A percentile compares a stretch with the other conserved stretches of the same genome.
Conservation (phyloP, 768 basidiomycete species). For the Piloderma croceum region DNA sequence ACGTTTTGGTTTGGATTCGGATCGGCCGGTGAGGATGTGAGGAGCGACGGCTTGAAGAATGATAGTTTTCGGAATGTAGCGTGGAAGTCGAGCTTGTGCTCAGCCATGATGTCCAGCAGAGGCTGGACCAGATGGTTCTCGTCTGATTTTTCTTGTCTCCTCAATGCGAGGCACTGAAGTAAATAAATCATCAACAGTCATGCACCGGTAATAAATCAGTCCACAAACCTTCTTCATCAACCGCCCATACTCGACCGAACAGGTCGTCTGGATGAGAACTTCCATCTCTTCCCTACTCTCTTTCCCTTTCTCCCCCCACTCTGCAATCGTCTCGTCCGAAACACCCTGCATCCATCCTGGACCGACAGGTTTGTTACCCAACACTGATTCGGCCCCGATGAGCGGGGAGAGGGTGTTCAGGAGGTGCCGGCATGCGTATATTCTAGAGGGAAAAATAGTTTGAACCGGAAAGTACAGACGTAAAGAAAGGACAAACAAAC, state of each 20-base stretch:
- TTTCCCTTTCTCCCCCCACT: conserved; percentile 57
- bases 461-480: conserved; percentile 2
- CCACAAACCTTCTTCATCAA: conserved; percentile 62
- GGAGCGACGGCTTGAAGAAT: conserved; percentile 48
- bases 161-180: conserved; percentile 65
- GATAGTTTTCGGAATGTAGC: conserved; percentile 72
- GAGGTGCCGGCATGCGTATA: conserved; percentile 78
- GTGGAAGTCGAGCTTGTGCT: conserved; percentile 81
- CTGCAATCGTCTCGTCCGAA: conserved; percentile 46
- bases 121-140: conserved; percentile 56
- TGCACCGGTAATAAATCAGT: too few relatives aligned
- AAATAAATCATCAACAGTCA: too few relatives aligned
- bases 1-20: too few relatives aligned
- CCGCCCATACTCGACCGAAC: conserved; percentile 56
- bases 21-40: conserved; percentile 13
- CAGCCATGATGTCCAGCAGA: conserved; percentile 69
- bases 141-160: conserved; percentile 50
- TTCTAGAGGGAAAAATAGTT: conserved; percentile 37
- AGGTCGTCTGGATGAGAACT: conserved; percentile 51
- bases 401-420: conserved; percentile 77
- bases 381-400: conserved; percentile 73
- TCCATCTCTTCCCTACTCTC: conserved; percentile 58
- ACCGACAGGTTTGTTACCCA: conserved; percentile 40
- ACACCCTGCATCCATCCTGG: conserved; percentile 61
- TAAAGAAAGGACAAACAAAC: conserved; percentile 33